Conservation (phyloP, 495 filamentous ascomycete genomes). For the Cercophora sp. region DNA sequence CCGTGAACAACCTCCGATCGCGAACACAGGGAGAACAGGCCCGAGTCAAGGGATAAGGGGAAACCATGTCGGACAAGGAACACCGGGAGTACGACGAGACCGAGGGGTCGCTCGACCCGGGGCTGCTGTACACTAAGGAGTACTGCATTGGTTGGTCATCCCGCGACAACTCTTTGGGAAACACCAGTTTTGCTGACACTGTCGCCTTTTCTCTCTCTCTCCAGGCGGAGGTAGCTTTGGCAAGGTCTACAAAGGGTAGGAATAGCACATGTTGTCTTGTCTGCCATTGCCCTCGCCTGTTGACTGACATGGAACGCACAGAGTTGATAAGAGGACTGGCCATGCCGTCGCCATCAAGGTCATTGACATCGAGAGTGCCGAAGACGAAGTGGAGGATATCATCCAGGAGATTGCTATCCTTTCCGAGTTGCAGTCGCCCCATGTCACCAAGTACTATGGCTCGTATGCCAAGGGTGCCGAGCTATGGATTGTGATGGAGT, state of each 20-base stretch:
- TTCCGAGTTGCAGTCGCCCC: slow-evolving; percentile 86
- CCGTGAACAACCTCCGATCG: too few relatives aligned
- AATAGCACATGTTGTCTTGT: too few relatives aligned
- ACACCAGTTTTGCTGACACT: slow-evolving; percentile 7
- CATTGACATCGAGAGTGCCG: slow-evolving; percentile 96
- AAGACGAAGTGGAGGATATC: slow-evolving; percentile 98
- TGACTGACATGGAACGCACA: slow-evolving; percentile 32
- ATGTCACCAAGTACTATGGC: slow-evolving; percentile 95
- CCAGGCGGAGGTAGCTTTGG: slow-evolving; percentile 85
- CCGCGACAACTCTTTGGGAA: neutral
- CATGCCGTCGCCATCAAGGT: slow-evolving; percentile 91
- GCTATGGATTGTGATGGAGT: slow-evolving; percentile 98
- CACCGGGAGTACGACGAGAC: slow-evolving; percentile 36
- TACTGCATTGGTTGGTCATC: slow-evolving; percentile 75
- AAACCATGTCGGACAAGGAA: slow-evolving; percentile 38
- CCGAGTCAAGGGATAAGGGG: neutral
- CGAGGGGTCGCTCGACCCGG: slow-evolving; percentile 64
- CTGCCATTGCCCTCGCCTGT: too few relatives aligned
- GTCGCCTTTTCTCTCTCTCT: too few relatives aligned
- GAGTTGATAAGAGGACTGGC: slow-evolving; percentile 78
- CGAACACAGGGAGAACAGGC: too few relatives aligned
- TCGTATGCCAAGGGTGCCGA: slow-evolving; percentile 93
- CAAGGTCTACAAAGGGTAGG: slow-evolving; percentile 90
- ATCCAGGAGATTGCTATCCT: slow-evolving; percentile 97
- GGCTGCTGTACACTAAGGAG: slow-evolving; percentile 87